Conservation (phyloP, 331 rosid genomes). For the Dryas integrifolia region DNA sequence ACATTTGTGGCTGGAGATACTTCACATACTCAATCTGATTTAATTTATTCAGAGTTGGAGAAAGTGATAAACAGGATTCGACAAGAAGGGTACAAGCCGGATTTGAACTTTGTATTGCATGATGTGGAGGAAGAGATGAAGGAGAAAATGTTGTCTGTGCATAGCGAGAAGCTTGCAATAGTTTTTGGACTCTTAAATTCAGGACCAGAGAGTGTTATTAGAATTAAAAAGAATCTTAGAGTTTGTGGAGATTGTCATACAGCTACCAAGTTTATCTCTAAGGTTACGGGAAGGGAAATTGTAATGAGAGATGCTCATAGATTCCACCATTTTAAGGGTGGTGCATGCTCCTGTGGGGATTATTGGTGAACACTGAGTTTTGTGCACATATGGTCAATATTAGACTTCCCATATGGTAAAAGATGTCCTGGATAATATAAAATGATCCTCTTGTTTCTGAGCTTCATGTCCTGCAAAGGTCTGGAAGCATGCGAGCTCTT, state of each 20-base stretch:
- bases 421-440: no score
- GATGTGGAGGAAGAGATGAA: conserved; percentile 52
- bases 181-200: conserved; percentile 42
- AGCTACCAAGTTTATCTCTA: conserved; percentile 45
- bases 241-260: conserved; percentile 55
- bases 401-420: no score
- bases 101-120: conserved; percentile 43
- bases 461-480: no score
- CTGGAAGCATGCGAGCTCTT: no score
- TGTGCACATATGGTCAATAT: not conserved
- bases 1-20: conserved; percentile 45
- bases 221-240: conserved; percentile 46
- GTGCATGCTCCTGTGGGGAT: conserved; percentile 46
- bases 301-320: conserved; percentile 46
- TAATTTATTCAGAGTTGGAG: conserved; percentile 42
- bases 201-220: conserved; percentile 30
- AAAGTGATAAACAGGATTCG: conserved; percentile 40
- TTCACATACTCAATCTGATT: conserved; percentile 34
- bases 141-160: conserved; percentile 37
- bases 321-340: conserved; percentile 47
- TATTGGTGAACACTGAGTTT: conserved; percentile 31
- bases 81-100: conserved; percentile 40
- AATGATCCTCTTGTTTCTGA: no score
- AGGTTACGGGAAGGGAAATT: conserved; percentile 39
- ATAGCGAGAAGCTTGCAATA: conserved; percentile 50